Evolutionary conservation across 2,329 filamentous ascomycete species (phyloP).

Genomic region (Neobulgaria alba): DNA sequence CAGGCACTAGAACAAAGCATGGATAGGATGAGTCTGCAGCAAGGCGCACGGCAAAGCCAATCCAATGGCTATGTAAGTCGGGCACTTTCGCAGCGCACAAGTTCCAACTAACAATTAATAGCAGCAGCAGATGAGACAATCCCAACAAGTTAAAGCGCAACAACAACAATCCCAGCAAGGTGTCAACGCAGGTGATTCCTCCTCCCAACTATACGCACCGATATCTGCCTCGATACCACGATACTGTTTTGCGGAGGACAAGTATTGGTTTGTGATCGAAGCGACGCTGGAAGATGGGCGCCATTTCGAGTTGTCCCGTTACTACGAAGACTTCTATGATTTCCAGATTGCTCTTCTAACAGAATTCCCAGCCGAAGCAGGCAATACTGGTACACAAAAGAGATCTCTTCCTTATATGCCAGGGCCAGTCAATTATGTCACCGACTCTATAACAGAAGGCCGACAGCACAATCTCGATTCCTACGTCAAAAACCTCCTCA

Average conservation of each 20-base stretch:
- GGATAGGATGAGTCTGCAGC: conserved; percentile 71
- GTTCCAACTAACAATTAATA: not conserved
- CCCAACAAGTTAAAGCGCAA: conserved; percentile 21
- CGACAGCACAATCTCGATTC: conserved; percentile 87
- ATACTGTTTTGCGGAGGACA: conserved; percentile 94
- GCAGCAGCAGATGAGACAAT: conserved; percentile 19
- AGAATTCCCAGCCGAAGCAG: conserved; percentile 85
- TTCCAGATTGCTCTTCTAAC: conserved; percentile 94
- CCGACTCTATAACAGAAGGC: conserved; percentile 93
- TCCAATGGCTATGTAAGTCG: conserved; percentile 42
- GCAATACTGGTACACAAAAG: conserved; percentile 69
- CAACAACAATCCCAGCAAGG: conserved; percentile 26
- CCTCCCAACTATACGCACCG: conserved; percentile 60
- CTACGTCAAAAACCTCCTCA: conserved; percentile 86
- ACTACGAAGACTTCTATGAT: conserved; percentile 98
- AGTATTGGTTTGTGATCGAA: conserved; percentile 98
- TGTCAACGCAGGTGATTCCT: conserved; percentile 34
- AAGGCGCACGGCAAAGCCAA: conserved; percentile 36
- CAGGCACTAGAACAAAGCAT: conserved; percentile 60
- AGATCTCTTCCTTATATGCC: conserved; percentile 95
- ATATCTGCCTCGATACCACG: conserved; percentile 77
- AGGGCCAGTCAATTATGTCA: conserved; percentile 93
- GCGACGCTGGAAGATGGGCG: conserved; percentile 82
- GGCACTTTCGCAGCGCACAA: not conserved
- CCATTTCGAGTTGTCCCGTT: conserved; percentile 86